Conservation (phyloP, 208 protist genomes). For the Acanthamoeba triangularis region DNA sequence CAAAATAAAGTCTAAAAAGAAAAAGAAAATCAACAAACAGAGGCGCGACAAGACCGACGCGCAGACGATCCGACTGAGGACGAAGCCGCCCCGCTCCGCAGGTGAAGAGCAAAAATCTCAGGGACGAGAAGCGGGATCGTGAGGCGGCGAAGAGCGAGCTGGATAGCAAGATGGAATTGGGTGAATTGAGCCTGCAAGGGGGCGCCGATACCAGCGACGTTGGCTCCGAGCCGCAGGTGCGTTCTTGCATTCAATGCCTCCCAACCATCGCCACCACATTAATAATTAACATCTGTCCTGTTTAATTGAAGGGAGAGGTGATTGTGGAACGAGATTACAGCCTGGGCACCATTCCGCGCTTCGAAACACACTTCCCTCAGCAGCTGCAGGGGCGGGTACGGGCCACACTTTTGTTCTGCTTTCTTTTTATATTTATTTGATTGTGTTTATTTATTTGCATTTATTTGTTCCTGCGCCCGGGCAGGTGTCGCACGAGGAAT, state of each 20-base stretch:
- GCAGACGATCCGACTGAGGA: not conserved
- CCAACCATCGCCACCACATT: not conserved
- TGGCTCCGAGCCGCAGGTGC: conserved; percentile 5
- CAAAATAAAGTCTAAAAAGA: not conserved
- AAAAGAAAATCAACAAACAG: too few species aligned
- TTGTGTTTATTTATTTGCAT: too few species aligned
- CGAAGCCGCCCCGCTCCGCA: not conserved
- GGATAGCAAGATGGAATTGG: conserved; percentile 12
- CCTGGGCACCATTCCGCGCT: not conserved
- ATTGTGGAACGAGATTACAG: conserved; percentile 37
- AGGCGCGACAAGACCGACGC: not conserved
- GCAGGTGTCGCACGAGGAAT: conserved; percentile 7
- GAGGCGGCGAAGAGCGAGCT: not conserved
- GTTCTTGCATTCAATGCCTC: not conserved
- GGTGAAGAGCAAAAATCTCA: not conserved
- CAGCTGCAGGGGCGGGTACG: conserved; percentile 2
- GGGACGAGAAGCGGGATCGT: not conserved
- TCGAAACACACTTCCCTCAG: not conserved
- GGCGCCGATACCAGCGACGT: not conserved
- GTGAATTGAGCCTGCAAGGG: not conserved
- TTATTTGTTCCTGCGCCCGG: not conserved
- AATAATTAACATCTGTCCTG: not conserved
- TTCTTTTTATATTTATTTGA: too few species aligned
- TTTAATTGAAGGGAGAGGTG: not conserved
- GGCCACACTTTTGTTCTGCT: too few species aligned